phyloP scores from a whole-genome alignment of 2,329 filamentous ascomycete species.

The Dendryphion nanum region DNA sequence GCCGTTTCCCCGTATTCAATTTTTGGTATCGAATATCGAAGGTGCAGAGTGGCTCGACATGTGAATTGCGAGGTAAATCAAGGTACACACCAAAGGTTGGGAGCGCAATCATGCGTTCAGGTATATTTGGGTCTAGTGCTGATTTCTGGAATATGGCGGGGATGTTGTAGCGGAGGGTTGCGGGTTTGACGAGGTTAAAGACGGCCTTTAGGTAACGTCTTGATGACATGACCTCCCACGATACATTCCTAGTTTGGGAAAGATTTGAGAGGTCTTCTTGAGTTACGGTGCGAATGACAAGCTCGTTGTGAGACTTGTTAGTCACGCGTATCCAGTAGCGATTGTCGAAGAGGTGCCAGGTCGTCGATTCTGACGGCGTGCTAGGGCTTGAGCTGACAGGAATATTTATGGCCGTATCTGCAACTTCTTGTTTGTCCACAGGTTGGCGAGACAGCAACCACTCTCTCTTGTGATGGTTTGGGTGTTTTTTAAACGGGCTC shows the following conservation, averaged over 20 bases:
- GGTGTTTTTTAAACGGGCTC: neutral
- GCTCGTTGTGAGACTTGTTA: constrained; percentile 23
- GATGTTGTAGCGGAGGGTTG: neutral
- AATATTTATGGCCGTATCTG: neutral
- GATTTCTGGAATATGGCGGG: neutral
- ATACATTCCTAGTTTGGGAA: neutral
- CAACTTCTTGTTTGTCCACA: constrained; percentile 5
- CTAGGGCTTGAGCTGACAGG: constrained; percentile 5
- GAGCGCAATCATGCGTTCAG: neutral
- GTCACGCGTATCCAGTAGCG: constrained; percentile 56
- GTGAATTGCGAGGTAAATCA: no score
- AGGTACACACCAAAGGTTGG: constrained; percentile 1
- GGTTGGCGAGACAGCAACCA: constrained; percentile 31
- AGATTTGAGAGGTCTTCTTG: neutral
- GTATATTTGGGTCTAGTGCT: neutral
- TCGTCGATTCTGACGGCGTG: neutral
- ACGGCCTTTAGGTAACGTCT: neutral
- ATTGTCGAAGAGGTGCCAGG: constrained; percentile 51
- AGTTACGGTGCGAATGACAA: constrained; percentile 39
- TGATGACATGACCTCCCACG: neutral
- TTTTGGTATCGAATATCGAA: no score
- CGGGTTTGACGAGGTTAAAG: neutral
- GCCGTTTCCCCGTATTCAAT: no score
- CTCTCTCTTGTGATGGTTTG: constrained; percentile 12
- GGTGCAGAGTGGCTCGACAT: no score